Conservation (phyloP, 768 basidiomycete genomes). For the Mycena albidolilacea region DNA sequence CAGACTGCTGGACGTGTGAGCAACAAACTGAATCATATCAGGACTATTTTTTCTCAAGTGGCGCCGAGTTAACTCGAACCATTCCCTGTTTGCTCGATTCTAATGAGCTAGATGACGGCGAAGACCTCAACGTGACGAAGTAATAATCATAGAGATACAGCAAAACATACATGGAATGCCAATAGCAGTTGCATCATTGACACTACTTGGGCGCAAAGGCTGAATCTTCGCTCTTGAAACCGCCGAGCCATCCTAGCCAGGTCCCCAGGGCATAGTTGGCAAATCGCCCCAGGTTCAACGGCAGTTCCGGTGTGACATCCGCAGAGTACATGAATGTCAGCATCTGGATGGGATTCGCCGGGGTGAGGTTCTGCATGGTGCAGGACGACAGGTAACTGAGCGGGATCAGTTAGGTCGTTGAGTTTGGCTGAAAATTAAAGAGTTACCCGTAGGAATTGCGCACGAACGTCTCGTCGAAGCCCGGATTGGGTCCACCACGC, state of each 20-base stretch:
- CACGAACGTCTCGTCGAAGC: slow-evolving; percentile 47
- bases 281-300: slow-evolving; percentile 40
- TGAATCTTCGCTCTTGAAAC: slow-evolving; percentile 44
- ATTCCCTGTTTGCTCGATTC: too few species aligned
- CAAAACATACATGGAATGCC: background rate
- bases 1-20: too few species aligned
- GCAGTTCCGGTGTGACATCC: slow-evolving; percentile 46
- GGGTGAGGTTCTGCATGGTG: slow-evolving; percentile 42
- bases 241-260: slow-evolving; percentile 44
- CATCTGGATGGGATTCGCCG: slow-evolving; percentile 47
- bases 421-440: background rate
- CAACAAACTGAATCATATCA: too few species aligned
- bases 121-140: too few species aligned
- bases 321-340: slow-evolving; percentile 46
- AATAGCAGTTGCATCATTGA: background rate
- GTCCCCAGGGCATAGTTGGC: slow-evolving; percentile 44
- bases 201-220: slow-evolving; percentile 33
- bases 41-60: too few species aligned
- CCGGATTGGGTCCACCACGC: slow-evolving; percentile 45
- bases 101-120: too few species aligned
- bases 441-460: slow-evolving; percentile 45
- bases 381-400: slow-evolving; percentile 42
- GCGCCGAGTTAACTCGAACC: too few species aligned
- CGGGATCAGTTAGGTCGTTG: background rate
- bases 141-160: too few species aligned